A percentile compares a stretch with the other conserved stretches of the same genome.
Evolutionary conservation across 2,329 filamentous ascomycete species (phyloP).

Genomic region (Dactylellina leptospora): DNA sequence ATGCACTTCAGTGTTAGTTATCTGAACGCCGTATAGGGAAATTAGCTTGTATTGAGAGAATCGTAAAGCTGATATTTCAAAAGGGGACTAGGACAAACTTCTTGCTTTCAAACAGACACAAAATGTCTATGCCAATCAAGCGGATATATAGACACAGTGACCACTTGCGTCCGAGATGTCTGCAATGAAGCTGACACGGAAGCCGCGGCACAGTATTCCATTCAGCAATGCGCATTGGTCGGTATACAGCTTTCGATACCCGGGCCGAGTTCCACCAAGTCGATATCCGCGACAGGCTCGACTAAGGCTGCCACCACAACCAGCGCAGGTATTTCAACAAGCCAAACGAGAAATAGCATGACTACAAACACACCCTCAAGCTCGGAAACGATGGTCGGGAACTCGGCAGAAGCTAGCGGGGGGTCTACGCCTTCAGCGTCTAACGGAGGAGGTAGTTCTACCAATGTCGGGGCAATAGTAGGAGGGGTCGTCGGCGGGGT

Average conservation of each 20-base stretch:
- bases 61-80: neutral
- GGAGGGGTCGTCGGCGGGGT: conserved; percentile 19
- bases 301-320: neutral
- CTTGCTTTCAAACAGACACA: conserved; percentile 59
- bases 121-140: conserved; percentile 59
- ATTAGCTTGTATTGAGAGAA: neutral
- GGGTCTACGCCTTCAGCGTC: neutral
- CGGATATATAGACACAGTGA: conserved; percentile 55
- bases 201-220: conserved; percentile 1
- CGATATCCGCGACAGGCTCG: neutral
- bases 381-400: neutral
- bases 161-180: conserved; percentile 6
- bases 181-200: conserved; percentile 14
- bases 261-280: conserved; percentile 1
- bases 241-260: conserved; percentile 24
- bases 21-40: neutral
- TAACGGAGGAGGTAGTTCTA: neutral
- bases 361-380: neutral
- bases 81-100: conserved; percentile 64
- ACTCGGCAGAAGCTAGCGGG: neutral
- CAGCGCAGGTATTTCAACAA: neutral
- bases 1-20: conserved; percentile 59
- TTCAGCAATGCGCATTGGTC: neutral
- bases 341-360: neutral
- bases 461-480: conserved; percentile 12